These are phyloP conservation scores for Aureobasidium sp. DNA, from an alignment of 2,329 filamentous ascomycete genomes.

Conservation along the genomic window DNA sequence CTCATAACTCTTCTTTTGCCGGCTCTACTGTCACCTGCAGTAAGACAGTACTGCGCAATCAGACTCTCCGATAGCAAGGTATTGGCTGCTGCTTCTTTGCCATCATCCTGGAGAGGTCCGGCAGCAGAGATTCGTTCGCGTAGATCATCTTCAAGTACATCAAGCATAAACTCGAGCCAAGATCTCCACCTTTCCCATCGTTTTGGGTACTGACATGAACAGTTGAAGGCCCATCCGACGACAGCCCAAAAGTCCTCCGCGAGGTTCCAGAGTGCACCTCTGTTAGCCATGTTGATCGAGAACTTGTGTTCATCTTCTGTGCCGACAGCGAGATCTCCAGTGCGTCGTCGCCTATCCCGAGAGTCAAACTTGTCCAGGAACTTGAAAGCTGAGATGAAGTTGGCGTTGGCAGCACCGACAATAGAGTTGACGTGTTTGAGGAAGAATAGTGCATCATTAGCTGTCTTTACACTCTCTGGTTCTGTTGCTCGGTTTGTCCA, in stretches of 20 bases:
- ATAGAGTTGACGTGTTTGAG: conserved; percentile 57
- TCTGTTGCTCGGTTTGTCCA: conserved; percentile 65
- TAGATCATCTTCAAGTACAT: conserved; percentile 66
- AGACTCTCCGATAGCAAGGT: conserved; percentile 45
- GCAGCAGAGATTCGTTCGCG: conserved; percentile 40
- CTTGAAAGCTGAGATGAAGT: conserved; percentile 61
- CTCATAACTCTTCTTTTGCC: conserved; percentile 49
- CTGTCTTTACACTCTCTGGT: conserved; percentile 51
- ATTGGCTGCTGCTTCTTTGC: conserved; percentile 14
- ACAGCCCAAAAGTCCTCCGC: conserved; percentile 83
- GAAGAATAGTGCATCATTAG: conserved; percentile 59
- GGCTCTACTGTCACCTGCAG: conserved; percentile 26
- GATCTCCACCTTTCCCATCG: conserved; percentile 75
- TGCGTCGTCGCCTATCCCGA: conserved; percentile 1
- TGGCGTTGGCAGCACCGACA: conserved; percentile 61
- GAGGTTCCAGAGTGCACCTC: conserved; percentile 61
- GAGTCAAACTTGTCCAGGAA: conserved; percentile 39
- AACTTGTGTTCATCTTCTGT: conserved; percentile 32
- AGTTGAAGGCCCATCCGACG: conserved; percentile 89
- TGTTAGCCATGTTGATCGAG: conserved; percentile 32
- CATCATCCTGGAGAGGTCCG: conserved; percentile 14
- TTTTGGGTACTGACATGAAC: conserved; percentile 60
- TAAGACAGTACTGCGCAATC: conserved; percentile 50
- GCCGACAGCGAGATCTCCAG: conserved; percentile 17
- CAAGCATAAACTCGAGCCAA: conserved; percentile 73